phyloP scores from a whole-genome alignment of 257 asterid species.

The Verbascum thapsus region DNA sequence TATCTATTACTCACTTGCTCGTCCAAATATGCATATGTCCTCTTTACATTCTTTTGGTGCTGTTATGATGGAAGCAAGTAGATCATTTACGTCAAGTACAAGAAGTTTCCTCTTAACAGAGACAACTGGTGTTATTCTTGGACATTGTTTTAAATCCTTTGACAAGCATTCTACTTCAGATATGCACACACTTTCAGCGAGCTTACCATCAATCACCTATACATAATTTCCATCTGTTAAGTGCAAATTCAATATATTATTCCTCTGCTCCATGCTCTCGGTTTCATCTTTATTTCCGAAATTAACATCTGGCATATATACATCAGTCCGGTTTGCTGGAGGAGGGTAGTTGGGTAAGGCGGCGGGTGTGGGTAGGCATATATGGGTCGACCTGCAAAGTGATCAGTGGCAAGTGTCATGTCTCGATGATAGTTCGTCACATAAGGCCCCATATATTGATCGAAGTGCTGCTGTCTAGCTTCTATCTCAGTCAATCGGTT shows the following conservation, averaged over 20 bases:
- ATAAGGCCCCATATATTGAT: too few species aligned
- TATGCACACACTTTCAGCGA: slow-evolving; percentile 16
- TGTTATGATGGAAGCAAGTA: slow-evolving; percentile 76
- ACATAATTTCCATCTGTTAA: slow-evolving; percentile 34
- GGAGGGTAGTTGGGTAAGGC: too few species aligned
- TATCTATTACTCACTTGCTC: slow-evolving; percentile 67
- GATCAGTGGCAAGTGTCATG: too few species aligned
- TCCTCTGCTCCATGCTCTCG: slow-evolving; percentile 28
- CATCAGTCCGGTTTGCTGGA: too few species aligned
- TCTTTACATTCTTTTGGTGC: slow-evolving; percentile 56
- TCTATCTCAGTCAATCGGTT: too few species aligned
- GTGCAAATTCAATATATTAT: slow-evolving; percentile 35
- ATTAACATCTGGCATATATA: too few species aligned
- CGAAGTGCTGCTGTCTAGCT: too few species aligned
- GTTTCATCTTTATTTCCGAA: slow-evolving; percentile 22
- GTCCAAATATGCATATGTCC: slow-evolving; percentile 49
- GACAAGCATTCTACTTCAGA: slow-evolving; percentile 22
- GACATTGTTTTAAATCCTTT: slow-evolving; percentile 26
- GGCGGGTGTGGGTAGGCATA: too few species aligned
- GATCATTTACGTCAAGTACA: slow-evolving; percentile 90
- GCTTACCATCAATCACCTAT: slow-evolving; percentile 17
- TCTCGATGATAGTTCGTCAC: too few species aligned
- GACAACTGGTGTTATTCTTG: slow-evolving; percentile 25
- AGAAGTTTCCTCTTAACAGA: slow-evolving; percentile 63
- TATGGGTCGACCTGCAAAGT: too few species aligned